Base-by-base conservation (phyloP, 1,284 basidiomycete species). In the Meira miltonrushii region DNA sequence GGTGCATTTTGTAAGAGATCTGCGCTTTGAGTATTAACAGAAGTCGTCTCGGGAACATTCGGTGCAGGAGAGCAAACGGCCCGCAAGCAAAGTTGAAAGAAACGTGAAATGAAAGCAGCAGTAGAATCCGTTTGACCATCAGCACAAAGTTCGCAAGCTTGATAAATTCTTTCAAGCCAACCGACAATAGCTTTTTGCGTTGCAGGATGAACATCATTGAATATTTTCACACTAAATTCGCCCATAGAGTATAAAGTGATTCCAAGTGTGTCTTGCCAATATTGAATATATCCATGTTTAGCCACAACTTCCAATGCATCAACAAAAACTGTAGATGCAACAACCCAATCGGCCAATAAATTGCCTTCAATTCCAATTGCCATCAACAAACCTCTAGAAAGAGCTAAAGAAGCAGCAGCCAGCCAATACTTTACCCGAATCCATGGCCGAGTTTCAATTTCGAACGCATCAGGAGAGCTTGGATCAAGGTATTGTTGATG, bases 51-150 rank as follows among this genome's bases (percentile, higher is more conserved):
- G 43, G 43, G 43, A 17, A 25, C 23, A 44, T 17, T 25, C 3
- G 28, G 28, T 44, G 9, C 4, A 25, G 43, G 43, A 17, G 43
- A 44, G 9, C 43, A 44, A 25, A 44, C 43, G 9, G 43, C 43
- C 3, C 43, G 43, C 17, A 44, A 25, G 43, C 43, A 44, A 25
- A 44, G 43, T 44, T 44, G 43, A 25, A 44, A 44, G 43, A 44
- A 44, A 25, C 43, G 43, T 25, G 43, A 44, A 25, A 44, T 44
- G 23, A 44, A 44, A 25, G 43, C 43, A 44, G 43, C 43, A 25
- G 43, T 44, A 4, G 43, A 44, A 4, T 44, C 43, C 43, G 43
- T 44, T 25, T 44, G 43, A 4, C 43, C 43, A 25, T 44, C 43
- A 3, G 43, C 43, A 25, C 43, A 44, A 25, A 44, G 43, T 44